Evolutionary conservation across 805 yeast species (phyloP).

Genomic region (Spathaspora passalidarum): DNA sequence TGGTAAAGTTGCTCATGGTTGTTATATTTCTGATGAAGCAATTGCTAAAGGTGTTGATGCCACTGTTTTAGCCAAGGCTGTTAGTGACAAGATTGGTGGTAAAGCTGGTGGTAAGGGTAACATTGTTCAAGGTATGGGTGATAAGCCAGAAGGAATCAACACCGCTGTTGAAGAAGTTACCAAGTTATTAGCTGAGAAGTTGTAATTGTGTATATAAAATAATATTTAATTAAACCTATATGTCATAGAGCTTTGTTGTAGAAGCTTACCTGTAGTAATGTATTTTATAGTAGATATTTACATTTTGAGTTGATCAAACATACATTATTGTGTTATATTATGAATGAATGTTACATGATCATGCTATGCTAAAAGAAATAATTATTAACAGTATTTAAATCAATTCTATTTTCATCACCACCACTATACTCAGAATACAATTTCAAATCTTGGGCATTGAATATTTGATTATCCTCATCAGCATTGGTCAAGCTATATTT

Average conservation of each 20-base stretch:
- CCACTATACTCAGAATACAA: conserved; percentile 25
- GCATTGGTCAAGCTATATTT: conserved; percentile 6
- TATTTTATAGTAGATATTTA: no score
- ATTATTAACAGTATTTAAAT: conserved; percentile 26
- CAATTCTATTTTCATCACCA: conserved; percentile 17
- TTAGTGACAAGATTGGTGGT: conserved; percentile 81
- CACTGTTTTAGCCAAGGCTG: conserved; percentile 69
- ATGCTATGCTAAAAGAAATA: conserved; percentile 21
- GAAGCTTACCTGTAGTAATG: no score
- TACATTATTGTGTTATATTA: no score
- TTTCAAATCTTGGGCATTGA: conserved; percentile 16
- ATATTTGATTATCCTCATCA: conserved; percentile 2
- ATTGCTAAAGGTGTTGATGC: conserved; percentile 70
- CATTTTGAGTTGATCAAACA: no score
- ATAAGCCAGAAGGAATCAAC: conserved; percentile 63
- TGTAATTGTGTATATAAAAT: conserved; percentile 22
- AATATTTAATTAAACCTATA: not conserved
- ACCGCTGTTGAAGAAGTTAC: conserved; percentile 73
- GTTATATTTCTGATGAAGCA: conserved; percentile 75
- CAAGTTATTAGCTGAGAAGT: conserved; percentile 57
- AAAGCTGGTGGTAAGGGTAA: conserved; percentile 98
- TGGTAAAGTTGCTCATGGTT: conserved; percentile 91
- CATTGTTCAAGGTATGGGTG: conserved; percentile 96
- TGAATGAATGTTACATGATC: no score
- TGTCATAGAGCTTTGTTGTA: not conserved